Base-by-base conservation (phyloP, 1,284 basidiomycete species). In the Salmacisia buchloeana region DNA sequence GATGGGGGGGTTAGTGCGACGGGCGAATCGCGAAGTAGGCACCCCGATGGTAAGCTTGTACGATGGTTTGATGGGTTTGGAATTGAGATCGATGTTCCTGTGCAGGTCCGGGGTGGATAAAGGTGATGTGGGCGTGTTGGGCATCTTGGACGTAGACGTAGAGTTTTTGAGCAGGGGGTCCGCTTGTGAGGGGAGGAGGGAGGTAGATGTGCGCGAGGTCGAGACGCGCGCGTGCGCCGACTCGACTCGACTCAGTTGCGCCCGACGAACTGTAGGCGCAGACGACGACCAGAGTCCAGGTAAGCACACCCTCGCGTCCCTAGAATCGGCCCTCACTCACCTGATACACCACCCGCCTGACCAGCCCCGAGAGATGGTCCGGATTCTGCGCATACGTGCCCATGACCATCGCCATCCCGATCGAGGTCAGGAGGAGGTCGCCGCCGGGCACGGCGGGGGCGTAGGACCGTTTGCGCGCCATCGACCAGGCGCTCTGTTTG, bases 361-460 rank as follows among this genome's bases (percentile, higher is more conserved):
- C 91, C 5, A 97, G 83, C 0, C 92, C 90, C 0, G 90, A 92
- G 31, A 97, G 83, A 73, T 92, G 88, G 58, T 91, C 86, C 0
- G 94, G 94, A 73, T 92, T 87, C 79, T 94, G 91, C 84, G 93
- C 84, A 71, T 84, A 84, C n/a, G 82, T 81, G 65, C 82, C 89
- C 92, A 96, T 94, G 27, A 94, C 89, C 88, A 96, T 90, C 1
- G 87, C 88, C 88, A 94, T 90, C 21, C 89, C 91, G 52, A 87
- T 82, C 21, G 71, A 84, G 81, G 80, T 89, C 85, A 36, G 87
- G 80, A 87, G 76, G 82, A 79, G 87, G 84, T 75, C 91, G 83
- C 75, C 91, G 84, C 81, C 86, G 80, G 81, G 85, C 1, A 85
- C 83, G 60, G 83, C 81, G 2, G 90, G 88, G 25, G 94, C 87